Evolutionary conservation across 1,284 basidiomycete species (phyloP).

Genomic region (Cerioporus squamosus): DNA sequence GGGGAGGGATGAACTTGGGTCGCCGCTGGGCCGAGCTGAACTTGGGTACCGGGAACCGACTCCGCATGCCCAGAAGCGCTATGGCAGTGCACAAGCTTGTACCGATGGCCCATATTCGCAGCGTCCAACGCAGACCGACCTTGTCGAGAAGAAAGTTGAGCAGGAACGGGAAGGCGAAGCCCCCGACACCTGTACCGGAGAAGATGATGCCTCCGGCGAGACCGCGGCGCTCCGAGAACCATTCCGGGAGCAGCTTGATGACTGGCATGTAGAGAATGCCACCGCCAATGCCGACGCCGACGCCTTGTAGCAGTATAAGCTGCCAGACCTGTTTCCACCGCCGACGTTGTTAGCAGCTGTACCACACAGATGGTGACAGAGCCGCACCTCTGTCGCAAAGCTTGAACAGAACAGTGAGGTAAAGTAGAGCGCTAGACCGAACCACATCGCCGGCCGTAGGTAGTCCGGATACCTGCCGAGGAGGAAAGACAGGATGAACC

Average conservation of each 20-base stretch:
- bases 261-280: constrained; percentile 31
- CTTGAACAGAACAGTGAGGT: constrained; percentile 29
- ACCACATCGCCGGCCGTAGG: constrained; percentile 27
- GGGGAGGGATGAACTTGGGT: constrained; percentile 27
- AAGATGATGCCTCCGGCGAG: constrained; percentile 34
- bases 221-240: constrained; percentile 29
- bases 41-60: constrained; percentile 29
- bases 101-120: constrained; percentile 29
- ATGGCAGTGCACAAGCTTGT: constrained; percentile 21
- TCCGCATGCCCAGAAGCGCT: constrained; percentile 28
- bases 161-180: constrained; percentile 33
- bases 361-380: background rate
- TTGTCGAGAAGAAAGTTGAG: constrained; percentile 27
- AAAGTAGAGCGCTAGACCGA: constrained; percentile 24
- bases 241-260: constrained; percentile 27
- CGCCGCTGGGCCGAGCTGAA: constrained; percentile 20
- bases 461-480: constrained; percentile 31
- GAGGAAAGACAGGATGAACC: constrained; percentile 24
- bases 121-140: constrained; percentile 32
- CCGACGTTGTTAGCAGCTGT: background rate
- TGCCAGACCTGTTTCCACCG: constrained; percentile 28
- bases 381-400: constrained; percentile 28
- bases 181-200: constrained; percentile 32
- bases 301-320: constrained; percentile 33
- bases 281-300: constrained; percentile 28